phyloP scores from a whole-genome alignment of 2,329 filamentous ascomycete genomes.

The Cryphonectria nitschkei region DNA sequence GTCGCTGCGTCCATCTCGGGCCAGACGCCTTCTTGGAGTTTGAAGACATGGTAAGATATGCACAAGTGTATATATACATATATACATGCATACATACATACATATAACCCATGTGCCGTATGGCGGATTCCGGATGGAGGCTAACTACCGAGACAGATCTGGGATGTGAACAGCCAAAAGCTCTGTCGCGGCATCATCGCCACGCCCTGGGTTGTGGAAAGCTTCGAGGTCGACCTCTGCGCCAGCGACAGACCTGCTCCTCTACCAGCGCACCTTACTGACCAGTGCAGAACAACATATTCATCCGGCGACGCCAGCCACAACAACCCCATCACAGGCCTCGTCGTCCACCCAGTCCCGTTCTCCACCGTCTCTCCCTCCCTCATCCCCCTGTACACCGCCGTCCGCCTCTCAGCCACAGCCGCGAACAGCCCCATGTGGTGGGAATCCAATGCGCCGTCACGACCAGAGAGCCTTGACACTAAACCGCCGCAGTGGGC shows the following conservation, averaged over 20 bases:
- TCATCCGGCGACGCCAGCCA: conserved; percentile 28
- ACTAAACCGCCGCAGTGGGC: conserved; percentile 48
- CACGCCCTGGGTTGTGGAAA: conserved; percentile 53
- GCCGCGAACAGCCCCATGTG: conserved; percentile 51
- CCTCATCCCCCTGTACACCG: conserved; percentile 51
- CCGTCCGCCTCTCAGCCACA: conserved; percentile 57
- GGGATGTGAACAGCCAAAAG: conserved; percentile 42
- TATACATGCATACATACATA: background rate
- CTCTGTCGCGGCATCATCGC: conserved; percentile 58
- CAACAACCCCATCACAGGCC: conserved; percentile 54
- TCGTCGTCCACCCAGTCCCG: conserved; percentile 48
- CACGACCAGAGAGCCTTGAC: conserved; percentile 29
- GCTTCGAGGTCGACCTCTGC: conserved; percentile 54
- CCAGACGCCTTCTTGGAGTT: conserved; percentile 60
- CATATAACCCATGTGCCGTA: too few relatives aligned
- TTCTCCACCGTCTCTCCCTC: conserved; percentile 38
- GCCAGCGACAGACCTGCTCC: conserved; percentile 26
- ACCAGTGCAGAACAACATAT: conserved; percentile 53
- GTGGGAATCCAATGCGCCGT: conserved; percentile 55
- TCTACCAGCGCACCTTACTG: conserved; percentile 42
- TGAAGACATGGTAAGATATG: conserved; percentile 51
- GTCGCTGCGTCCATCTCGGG: conserved; percentile 54
- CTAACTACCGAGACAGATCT: conserved; percentile 42
- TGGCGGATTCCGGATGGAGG: background rate
- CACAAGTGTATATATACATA: background rate